phyloP scores from a whole-genome alignment of 805 yeast genomes.

The Starmerella khaoyaiensis region DNA sequence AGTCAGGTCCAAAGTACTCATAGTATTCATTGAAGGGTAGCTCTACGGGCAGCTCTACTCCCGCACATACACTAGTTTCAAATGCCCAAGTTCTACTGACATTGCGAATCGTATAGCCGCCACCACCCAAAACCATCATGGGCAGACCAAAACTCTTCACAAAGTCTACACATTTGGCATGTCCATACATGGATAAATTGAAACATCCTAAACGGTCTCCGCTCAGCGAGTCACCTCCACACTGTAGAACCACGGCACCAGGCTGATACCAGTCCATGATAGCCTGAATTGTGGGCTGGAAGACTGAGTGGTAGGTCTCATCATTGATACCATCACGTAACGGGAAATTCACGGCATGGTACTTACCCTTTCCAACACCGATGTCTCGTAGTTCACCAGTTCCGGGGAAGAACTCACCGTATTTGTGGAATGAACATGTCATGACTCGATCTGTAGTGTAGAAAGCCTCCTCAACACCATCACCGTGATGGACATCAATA shows the following conservation, averaged over 20 bases:
- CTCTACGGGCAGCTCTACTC: constrained; percentile 40
- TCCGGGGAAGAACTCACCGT: constrained; percentile 94
- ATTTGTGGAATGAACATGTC: constrained; percentile 94
- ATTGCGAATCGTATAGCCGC: constrained; percentile 94
- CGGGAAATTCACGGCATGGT: constrained; percentile 84
- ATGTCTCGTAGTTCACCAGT: constrained; percentile 85
- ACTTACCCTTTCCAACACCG: constrained; percentile 80
- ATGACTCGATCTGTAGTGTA: constrained; percentile 89
- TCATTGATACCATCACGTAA: constrained; percentile 92
- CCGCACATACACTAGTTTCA: constrained; percentile 72
- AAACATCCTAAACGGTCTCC: constrained; percentile 91
- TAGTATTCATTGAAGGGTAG: constrained; percentile 90
- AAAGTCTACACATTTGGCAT: constrained; percentile 87
- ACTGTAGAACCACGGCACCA: constrained; percentile 84
- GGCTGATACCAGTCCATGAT: constrained; percentile 85
- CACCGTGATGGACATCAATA: constrained; percentile 93
- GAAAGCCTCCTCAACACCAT: constrained; percentile 96
- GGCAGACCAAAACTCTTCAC: constrained; percentile 84
- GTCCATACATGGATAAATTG: constrained; percentile 81
- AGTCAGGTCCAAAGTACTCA: constrained; percentile 96
- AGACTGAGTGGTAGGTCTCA: constrained; percentile 73
- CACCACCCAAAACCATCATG: constrained; percentile 87
- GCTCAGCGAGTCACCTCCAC: constrained; percentile 94
- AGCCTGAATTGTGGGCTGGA: constrained; percentile 55
- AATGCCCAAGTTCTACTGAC: constrained; percentile 92